Conservation (phyloP, 306 rosid species). For the Trifolium pratense region DNA sequence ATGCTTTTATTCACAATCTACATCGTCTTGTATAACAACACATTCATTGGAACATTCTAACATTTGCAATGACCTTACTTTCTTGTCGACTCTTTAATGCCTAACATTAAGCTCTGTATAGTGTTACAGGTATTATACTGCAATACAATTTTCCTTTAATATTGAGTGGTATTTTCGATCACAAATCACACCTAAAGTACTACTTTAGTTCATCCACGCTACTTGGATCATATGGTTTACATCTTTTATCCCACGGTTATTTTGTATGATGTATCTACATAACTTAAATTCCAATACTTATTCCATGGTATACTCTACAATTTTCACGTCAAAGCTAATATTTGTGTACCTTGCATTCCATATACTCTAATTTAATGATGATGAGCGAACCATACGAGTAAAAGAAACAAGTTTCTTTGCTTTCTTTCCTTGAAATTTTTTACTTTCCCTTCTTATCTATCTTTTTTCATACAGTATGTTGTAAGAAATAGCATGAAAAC, state of each 20-base stretch:
- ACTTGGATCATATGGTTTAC: conserved; percentile 1
- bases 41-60: neutral
- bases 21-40: neutral
- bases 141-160: neutral
- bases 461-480: neutral
- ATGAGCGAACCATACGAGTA: neutral
- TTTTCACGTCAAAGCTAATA: neutral
- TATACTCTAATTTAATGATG: neutral
- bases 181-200: neutral
- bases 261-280: neutral
- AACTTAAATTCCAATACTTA: neutral
- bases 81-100: conserved; percentile 7
- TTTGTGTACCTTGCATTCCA: neutral
- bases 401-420: neutral
- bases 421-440: conserved; percentile 7
- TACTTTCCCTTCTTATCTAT: conserved; percentile 11
- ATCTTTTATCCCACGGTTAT: neutral
- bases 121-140: neutral
- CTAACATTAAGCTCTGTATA: neutral
- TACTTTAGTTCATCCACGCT: conserved; percentile 11
- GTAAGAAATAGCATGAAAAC: conserved; percentile 29
- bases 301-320: neutral
- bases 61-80: neutral
- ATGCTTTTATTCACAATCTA: neutral
- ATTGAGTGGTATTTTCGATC: neutral